Evolutionary conservation across 2,329 filamentous ascomycete species (phyloP).

Genomic region (Alternaria sp.): DNA sequence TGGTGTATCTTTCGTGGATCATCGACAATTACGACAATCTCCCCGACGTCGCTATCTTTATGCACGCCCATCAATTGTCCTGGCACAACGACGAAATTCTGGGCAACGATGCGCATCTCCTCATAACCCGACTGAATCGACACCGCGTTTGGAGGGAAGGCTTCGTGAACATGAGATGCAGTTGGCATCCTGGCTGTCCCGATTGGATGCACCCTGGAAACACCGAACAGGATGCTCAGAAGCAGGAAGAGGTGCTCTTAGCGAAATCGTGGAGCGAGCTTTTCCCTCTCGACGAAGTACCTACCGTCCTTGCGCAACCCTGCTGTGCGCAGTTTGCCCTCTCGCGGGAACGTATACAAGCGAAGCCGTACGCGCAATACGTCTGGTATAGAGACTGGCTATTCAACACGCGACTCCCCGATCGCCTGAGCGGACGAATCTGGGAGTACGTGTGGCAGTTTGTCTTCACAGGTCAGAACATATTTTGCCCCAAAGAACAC

Average conservation of each 20-base stretch:
- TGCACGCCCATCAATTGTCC: slow-evolving; percentile 66
- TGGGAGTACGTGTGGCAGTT: slow-evolving; percentile 73
- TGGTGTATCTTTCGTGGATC: slow-evolving; percentile 69
- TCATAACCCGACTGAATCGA: slow-evolving; percentile 57
- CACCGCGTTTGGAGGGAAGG: slow-evolving; percentile 59
- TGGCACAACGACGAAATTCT: slow-evolving; percentile 67
- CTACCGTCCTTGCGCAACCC: slow-evolving; percentile 64
- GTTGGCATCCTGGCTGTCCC: slow-evolving; percentile 65
- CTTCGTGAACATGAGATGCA: slow-evolving; percentile 66
- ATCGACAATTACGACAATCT: slow-evolving; percentile 69
- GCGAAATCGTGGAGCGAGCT: slow-evolving; percentile 58
- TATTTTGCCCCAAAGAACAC: slow-evolving; percentile 62
- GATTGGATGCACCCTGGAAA: slow-evolving; percentile 62
- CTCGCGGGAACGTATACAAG: slow-evolving; percentile 64
- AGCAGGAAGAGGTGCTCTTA: slow-evolving; percentile 57
- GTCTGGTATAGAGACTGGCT: slow-evolving; percentile 69
- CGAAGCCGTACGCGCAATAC: slow-evolving; percentile 63
- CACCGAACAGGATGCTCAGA: slow-evolving; percentile 48
- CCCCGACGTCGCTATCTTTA: slow-evolving; percentile 67
- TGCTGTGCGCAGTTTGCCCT: slow-evolving; percentile 73
- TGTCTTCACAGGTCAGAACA: slow-evolving; percentile 63
- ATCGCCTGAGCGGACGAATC: slow-evolving; percentile 66
- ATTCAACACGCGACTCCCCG: slow-evolving; percentile 63
- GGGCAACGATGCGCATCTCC: slow-evolving; percentile 55
- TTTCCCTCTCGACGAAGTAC: slow-evolving; percentile 59